Evolutionary conservation across 805 yeast genomes (phyloP), one percentile per base, ranked within the genome.

Genomic region (Lipomyces sp.): DNA sequence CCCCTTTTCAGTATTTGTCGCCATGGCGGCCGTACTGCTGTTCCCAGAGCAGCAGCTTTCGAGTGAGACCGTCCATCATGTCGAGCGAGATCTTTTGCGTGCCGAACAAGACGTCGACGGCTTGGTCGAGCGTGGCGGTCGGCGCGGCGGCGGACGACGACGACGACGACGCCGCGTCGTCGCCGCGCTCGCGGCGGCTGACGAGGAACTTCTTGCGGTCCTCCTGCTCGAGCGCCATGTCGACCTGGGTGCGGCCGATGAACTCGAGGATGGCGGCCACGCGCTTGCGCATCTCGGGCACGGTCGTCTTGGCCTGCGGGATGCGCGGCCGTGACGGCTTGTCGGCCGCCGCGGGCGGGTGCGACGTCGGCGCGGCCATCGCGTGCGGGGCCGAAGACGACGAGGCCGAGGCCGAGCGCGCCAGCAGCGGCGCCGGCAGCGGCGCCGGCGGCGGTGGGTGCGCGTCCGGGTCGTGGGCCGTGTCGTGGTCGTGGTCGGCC

Each of bases 251-350:
- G 46, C 95, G 75, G 11, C 90, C 87, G 23, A 91, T 78, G 75
- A 90, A 93, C 68, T 93, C 98, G 61, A 91, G 70, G 19, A 91
- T 91, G 1, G 96, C 95, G 2, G 87, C 84, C 1, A 89, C 85
- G 52, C 98, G 77, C 63, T 87, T 81, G 49, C 89, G 78, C 86
- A 91, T 84, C 66, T 91, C 98, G 60, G 79, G 77, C 53, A 90
- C 68, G 2, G 89, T 78, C 2, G 86, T 79, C 47, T 87, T 78
- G 19, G 82, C 81, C 51, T 83, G 83, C 5, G 96, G 97, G 39
- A 81, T 72, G 49, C 96, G 78, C 13, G 98, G 96, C 60, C 81
- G 84, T 41, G 87, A 82, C 2, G 91, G 85, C 65, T 83, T 86
- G 55, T 77, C 80, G 37, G 16, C 41, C 2, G 44, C 23, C 1